Base-by-base conservation (phyloP, 2,329 filamentous ascomycete species). In the Alternaria alternata region DNA sequence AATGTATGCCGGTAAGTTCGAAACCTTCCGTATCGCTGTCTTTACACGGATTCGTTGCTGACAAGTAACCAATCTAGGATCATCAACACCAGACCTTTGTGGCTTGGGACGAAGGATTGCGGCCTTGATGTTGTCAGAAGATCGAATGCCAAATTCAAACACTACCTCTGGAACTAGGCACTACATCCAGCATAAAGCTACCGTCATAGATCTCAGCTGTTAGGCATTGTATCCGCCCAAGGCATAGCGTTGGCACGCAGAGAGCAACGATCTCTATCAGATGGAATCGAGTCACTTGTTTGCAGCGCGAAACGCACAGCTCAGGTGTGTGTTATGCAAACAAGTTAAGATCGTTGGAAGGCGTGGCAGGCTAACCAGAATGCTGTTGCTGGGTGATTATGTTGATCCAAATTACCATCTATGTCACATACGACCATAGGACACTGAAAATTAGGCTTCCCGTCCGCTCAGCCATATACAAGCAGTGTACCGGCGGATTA, bases 1-100 rank as follows among this genome's bases (percentile, higher is more conserved):
- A 80, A 58, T 87, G 84, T 52, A 84, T 85, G 74, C 79, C 79
- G 7, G 24, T 26, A 26, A 26, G 24, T 7, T 26, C 24, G 6
- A 26, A 26, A 26, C 24, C 24, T 26, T 7, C 24, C 24, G 24
- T 26, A 26, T 26, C 24, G 24, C 24, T 7, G 24, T 26, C 6
- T 26, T 7, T 7, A 26, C 6, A 26, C 24, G 24, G 24, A 26
- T 26, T 26, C 24, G 24, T 26, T 26, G 24, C 24, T 26, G 24
- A 26, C 24, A 26, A 26, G 24, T 26, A 26, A 7, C 24, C 24
- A 26, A 26, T 26, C 24, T 26, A 26, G 24, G 51, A 61, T 28
- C 54, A 65, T 52, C 44, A 58, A 39, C 55, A 63, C 11, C 64
- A 67, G 54, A 46, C 51, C 7, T 67, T 65, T 46, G 52, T 57